Evolutionary conservation across 2,329 filamentous ascomycete species (phyloP), one percentile per base, ranked within the genome.

Genomic region (Periconia sp.): DNA sequence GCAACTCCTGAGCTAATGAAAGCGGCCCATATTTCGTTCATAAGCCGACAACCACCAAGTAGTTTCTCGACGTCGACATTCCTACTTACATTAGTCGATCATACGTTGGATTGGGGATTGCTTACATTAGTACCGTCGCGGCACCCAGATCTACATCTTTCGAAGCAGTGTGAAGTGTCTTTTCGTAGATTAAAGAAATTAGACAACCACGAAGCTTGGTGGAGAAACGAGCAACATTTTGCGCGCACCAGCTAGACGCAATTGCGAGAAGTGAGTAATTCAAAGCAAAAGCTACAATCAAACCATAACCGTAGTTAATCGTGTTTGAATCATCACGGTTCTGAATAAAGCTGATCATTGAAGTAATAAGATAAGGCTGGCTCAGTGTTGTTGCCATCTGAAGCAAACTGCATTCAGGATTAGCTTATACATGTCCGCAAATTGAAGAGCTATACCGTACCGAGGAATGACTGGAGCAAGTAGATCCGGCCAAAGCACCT

Each of bases 21-120:
- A 3, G 44, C 33, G 2, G 57, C 52, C 61, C 61, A 64, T 17
- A 62, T 46, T 25, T 65, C 57, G 35, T 63, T 54, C 23, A 61
- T 43, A 15, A 41, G 24, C 16, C 46, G 40, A 9, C 52, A 31
- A 7, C 54, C 59, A n/a, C 36, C 34, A 3, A 61, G 29, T n/a
- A 59, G 28, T 29, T 59, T 63, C 30, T 65, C 61, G 11, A 64
- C 59, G 36, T 64, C 61, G 4, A 61, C 59, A 17, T 60, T 64
- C 38, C 36, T 41, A 5, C 19, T 22, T 4, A 17, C 15, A 28
- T 40, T 18, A 36, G 16, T 32, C 3, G 18, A 13, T 12, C n/a
- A 18, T 6, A 32, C n/a, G n/a, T n/a, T n/a, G n/a, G n/a, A n/a
- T n/a, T n/a, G n/a, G n/a, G n/a, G n/a, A n/a, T 3, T 21, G 6